Evolutionary conservation across 306 rosid genomes (phyloP).

Genomic region (Quercus cerris): DNA sequence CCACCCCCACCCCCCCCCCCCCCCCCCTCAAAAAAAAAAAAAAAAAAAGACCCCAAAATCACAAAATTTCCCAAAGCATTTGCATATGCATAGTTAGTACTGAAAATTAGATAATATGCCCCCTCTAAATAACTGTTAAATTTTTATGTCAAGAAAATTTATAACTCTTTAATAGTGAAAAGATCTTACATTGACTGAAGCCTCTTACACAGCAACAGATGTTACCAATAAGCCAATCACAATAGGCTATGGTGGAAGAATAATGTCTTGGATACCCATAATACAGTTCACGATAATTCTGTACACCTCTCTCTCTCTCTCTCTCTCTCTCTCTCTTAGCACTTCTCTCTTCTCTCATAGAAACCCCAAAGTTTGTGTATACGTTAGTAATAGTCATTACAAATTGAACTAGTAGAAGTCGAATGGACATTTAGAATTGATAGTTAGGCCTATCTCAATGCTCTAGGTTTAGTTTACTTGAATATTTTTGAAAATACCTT

Average conservation of each 20-base stretch:
- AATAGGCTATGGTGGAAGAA: neutral
- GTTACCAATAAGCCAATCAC: neutral
- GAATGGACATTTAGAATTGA: too few species aligned
- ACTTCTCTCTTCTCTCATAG: neutral
- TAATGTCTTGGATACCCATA: neutral
- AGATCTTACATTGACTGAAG: neutral
- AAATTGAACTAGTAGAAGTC: too few species aligned
- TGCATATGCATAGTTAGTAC: too few species aligned
- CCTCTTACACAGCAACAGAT: neutral
- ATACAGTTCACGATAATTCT: neutral
- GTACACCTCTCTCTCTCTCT: neutral
- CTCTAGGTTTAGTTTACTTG: too few species aligned
- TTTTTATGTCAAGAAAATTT: neutral
- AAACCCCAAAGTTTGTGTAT: too few species aligned
- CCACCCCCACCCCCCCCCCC: rapidly evolving
- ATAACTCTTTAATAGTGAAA: neutral
- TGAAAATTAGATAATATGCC: neutral
- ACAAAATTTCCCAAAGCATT: too few species aligned
- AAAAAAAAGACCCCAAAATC: too few species aligned
- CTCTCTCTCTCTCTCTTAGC: neutral
- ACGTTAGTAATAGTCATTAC: too few species aligned
- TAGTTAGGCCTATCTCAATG: too few species aligned
- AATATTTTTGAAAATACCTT: too few species aligned
- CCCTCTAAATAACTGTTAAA: neutral
- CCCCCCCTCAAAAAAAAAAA: too few species aligned